Base-by-base conservation (phyloP, 1,284 basidiomycete genomes). In the Cryptococcus sp. region DNA sequence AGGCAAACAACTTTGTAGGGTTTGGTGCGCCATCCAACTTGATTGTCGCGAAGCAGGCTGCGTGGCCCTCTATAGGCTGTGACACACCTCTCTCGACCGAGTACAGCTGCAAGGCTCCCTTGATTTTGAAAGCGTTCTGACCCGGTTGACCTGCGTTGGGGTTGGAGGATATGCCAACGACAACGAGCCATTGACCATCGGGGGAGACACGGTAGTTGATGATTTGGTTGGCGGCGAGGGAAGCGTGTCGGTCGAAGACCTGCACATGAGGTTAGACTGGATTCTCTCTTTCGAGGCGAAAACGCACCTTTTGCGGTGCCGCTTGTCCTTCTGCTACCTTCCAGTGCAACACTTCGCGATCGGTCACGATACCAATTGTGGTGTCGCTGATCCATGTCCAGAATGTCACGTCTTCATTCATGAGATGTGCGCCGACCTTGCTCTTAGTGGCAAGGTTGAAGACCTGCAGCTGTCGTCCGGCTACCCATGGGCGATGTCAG, bases 41-140 rank as follows among this genome's bases (percentile, higher is more conserved):
- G 63, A 99, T 78, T 77, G 93, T 89, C 20, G 94, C 91, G 76
- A 99, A 99, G 26, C 93, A 87, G 56, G 96, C 96, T 23, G 96
- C 96, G 74, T 99, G 96, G 15, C 96, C 96, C 75, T 99, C 96
- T 65, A 99, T 99, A 46, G 95, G 92, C 79, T 99, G 96, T 70
- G 90, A 94, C 67, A 99, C 93, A n/a, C 88, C 90, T 20, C 96
- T 86, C 66, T 75, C 72, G 5, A 73, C 70, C 83, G 84, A 81
- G 82, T 93, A 99, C 50, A 97, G 82, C 77, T 97, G 94, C 88
- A 97, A 94, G 6, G 90, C 85, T 43, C 94, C 94, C 81, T 97
- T 97, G 77, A 97, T 90, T 81, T 96, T 98, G 88, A 98, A 99
- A 7, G 88, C 93, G 57, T 86, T 89, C 47, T 90, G 93, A 76